Conservation (phyloP, 805 yeast species). For the Ogataea glucozyma region DNA sequence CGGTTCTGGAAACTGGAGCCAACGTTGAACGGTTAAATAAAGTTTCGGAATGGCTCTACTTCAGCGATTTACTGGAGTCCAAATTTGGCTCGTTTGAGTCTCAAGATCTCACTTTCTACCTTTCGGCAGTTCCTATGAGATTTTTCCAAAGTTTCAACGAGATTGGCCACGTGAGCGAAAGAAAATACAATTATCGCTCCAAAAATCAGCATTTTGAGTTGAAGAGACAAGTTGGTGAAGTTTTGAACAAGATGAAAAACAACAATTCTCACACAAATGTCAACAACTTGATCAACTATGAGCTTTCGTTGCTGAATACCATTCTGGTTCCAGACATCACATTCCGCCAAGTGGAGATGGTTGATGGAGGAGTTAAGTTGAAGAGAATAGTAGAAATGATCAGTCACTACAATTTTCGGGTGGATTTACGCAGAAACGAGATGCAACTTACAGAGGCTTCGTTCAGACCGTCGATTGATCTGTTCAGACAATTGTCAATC, state of each 20-base stretch:
- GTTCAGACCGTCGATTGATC: conserved; percentile 19
- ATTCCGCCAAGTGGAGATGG: conserved; percentile 15
- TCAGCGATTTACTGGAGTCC: conserved; percentile 59
- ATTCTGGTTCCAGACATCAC: conserved; percentile 23
- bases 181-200: conserved; percentile 24
- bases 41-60: conserved; percentile 75
- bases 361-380: conserved; percentile 16
- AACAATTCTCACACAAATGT: conserved; percentile 34
- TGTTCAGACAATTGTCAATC: conserved; percentile 8
- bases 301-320: conserved; percentile 16
- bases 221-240: conserved; percentile 36
- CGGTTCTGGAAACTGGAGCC: conserved; percentile 64
- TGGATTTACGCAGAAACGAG: conserved; percentile 18
- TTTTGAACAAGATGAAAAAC: conserved; percentile 34
- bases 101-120: conserved; percentile 41
- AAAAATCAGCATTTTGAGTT: conserved; percentile 44
- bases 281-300: conserved; percentile 31
- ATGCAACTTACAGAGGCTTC: conserved; percentile 5
- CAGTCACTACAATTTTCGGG: conserved; percentile 12
- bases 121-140: conserved; percentile 57
- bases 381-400: conserved; percentile 17
- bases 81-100: conserved; percentile 49
- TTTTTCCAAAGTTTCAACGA: conserved; percentile 68
- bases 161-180: conserved; percentile 39
- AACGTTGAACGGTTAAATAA: conserved; percentile 56